Base-by-base conservation (phyloP, 805 yeast genomes). In the Yamadazyma laniorum region DNA sequence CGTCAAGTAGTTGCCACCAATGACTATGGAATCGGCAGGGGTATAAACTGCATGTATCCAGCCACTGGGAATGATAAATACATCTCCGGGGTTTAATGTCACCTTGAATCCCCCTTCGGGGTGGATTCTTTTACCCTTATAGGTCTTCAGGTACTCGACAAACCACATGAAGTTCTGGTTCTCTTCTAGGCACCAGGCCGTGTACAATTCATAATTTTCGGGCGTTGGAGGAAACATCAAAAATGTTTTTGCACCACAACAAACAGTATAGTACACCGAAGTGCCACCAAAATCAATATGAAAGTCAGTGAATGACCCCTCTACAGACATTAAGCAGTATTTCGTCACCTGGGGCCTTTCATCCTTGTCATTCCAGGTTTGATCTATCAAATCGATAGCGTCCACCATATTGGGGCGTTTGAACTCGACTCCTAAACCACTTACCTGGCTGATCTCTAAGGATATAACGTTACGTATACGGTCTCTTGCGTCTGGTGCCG, bases 221-320 rank as follows among this genome's bases (percentile, higher is more conserved):
- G 62, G 56, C 0, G 95, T 79, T 2, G 96, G 96, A 0, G 95
- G 95, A 49, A 72, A 79, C 72, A 89, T 75, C 32, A 88, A 58
- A 52, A 89, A 89, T 22, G 79, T 73, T 52, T 89, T 89, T 3
- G 63, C 50, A 1, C 97, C 97, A n/a, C 72, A 63, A 12, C 89
- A 61, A 3, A 89, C 79, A 2, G 91, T 86, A 59, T 89, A 89
- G 56, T 86, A 89, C 4, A 89, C 97, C 1, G 93, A 84, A 0
- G 96, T 85, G 0, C 96, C 97, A 2, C 95, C 93, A 58, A 89
- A 89, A 58, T 89, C 97, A 29, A 89, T 69, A 58, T 89, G 97
- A 61, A 88, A 89, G 56, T 89, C 97, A 0, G 96, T 89, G 55
- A 76, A 89, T 2, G 93, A 79, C 43, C 82, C 77, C 18, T 71